Evolutionary conservation across 192 early-diverging fungal genomes (phyloP).

Genomic region (Backusella macrospora): DNA sequence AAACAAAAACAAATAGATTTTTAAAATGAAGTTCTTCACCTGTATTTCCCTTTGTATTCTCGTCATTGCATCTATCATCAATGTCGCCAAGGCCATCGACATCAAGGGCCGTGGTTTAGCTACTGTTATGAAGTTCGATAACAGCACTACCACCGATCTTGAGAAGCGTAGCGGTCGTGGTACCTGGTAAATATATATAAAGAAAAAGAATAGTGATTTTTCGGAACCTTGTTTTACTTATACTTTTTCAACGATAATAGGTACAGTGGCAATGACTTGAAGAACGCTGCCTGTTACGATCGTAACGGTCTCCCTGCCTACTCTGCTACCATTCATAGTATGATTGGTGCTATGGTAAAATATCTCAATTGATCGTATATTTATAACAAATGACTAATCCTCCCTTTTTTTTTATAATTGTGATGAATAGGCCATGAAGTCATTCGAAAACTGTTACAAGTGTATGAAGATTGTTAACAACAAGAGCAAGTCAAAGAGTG

Average conservation of each 20-base stretch:
- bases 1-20: slow-evolving; percentile 12
- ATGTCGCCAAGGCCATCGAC: not conserved
- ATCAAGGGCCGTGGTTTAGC: slow-evolving; percentile 29
- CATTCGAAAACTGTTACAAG: slow-evolving; percentile 41
- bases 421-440: slow-evolving; percentile 31
- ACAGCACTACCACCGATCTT: slow-evolving; percentile 17
- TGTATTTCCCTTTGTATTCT: slow-evolving; percentile 11
- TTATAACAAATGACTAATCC: not conserved
- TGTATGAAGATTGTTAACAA: slow-evolving; percentile 43
- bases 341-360: slow-evolving; percentile 43
- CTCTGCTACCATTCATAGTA: slow-evolving; percentile 26
- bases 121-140: slow-evolving; percentile 13
- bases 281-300: slow-evolving; percentile 47
- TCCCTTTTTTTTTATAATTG: not conserved
- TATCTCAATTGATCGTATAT: not conserved
- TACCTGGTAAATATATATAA: slow-evolving; percentile 32
- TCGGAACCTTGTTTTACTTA: not conserved
- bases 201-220: not conserved
- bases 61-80: slow-evolving; percentile 16
- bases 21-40: slow-evolving; percentile 18
- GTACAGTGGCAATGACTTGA: slow-evolving; percentile 38
- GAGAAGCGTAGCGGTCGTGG: slow-evolving; percentile 28
- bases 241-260: slow-evolving; percentile 10
- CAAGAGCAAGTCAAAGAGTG: slow-evolving; percentile 23
- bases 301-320: slow-evolving; percentile 33